Base-by-base conservation (phyloP, 345 rosid genomes). In the Rhizophora apiculata region DNA sequence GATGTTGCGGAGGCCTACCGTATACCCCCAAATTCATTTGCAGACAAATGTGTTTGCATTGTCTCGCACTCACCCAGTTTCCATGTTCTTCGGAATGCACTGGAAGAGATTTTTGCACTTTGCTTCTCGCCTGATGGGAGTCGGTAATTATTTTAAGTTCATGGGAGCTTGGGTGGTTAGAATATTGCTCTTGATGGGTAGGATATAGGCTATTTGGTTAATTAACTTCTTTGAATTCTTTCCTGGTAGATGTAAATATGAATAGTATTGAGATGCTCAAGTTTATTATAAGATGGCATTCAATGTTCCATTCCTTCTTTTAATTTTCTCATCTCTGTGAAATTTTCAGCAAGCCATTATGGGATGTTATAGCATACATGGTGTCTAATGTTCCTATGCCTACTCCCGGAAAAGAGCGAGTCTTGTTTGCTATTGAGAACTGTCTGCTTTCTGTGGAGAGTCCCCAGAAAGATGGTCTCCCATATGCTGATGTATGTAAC, bases 1-100 rank as follows among this genome's bases (percentile, higher is more conserved):
- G 99, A 95, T 80, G 85, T 95, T 74, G 86, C 91, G 32, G 98
- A 92, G 84, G 99, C 98, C 62, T 95, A 95, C 73, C 85, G 71
- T 63, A 84, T 92, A 69, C 87, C 94, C 3, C 71, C 98, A 15
- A 82, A 90, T 81, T 90, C 96, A 53, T 90, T 74, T 74, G 96
- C 96, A 65, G 99, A 95, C 74, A 95, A 90, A 83, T 96, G 99
- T 76, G 89, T 96, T 58, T 92, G 97, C 71, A 76, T 92, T 64
- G 91, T 96, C 74, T 96, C 98, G 30, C 97, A 82, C 19, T 90
- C 90, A 32, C 99, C 99, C 69, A 80, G 90, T 81, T 96, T 96
- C 37, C 75, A 75, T 71, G 85, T 86, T 54, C 94, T 92, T 73
- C 87, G 94, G 31, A 79, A 68, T 79, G 90, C 93, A 27, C 82